A percentile compares a stretch with the other conserved stretches of the same genome.
Conservation (phyloP, 2,329 filamentous ascomycete species). For the Penicillium sp. region DNA sequence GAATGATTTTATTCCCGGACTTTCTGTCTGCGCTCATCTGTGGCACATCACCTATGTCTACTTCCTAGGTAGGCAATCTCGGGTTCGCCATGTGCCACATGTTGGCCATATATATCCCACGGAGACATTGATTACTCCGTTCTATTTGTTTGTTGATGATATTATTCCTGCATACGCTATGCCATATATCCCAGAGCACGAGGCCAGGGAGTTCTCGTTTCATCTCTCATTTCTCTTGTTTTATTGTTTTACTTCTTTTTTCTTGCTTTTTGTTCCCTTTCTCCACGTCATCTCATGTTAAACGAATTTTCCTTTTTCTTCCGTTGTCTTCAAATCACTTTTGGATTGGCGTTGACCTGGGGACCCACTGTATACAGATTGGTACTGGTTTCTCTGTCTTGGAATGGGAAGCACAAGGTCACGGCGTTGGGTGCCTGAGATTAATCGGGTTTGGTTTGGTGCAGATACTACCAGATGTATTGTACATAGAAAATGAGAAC, state of each 20-base stretch:
- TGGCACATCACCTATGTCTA: background rate
- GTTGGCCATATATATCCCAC: background rate
- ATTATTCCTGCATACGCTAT: slow-evolving; percentile 9
- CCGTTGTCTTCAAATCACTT: background rate
- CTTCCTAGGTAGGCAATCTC: background rate
- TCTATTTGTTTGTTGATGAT: slow-evolving; percentile 10
- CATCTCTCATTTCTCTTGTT: slow-evolving; percentile 3
- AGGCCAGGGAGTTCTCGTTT: slow-evolving; percentile 22
- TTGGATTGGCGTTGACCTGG: slow-evolving; percentile 16
- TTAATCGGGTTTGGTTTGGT: slow-evolving; percentile 1
- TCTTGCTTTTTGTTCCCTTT: slow-evolving; percentile 2
- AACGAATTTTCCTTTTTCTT: background rate
- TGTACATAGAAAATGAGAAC: slow-evolving; percentile 27
- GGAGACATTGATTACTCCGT: slow-evolving; percentile 15
- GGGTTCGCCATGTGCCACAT: background rate
- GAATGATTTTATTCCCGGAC: background rate
- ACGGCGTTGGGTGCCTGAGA: slow-evolving; percentile 20
- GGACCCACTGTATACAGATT: slow-evolving; percentile 23
- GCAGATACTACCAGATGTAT: slow-evolving; percentile 19
- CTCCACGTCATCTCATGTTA: background rate
- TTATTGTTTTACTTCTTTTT: slow-evolving; percentile 3
- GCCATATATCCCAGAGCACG: slow-evolving; percentile 26
- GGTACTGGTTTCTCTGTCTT: slow-evolving; percentile 14
- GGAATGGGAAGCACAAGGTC: slow-evolving; percentile 13
- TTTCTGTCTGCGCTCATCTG: slow-evolving; percentile 6